Conservation (phyloP, 371 early-diverging fungal genomes). For the Apophysomyces sp. region DNA sequence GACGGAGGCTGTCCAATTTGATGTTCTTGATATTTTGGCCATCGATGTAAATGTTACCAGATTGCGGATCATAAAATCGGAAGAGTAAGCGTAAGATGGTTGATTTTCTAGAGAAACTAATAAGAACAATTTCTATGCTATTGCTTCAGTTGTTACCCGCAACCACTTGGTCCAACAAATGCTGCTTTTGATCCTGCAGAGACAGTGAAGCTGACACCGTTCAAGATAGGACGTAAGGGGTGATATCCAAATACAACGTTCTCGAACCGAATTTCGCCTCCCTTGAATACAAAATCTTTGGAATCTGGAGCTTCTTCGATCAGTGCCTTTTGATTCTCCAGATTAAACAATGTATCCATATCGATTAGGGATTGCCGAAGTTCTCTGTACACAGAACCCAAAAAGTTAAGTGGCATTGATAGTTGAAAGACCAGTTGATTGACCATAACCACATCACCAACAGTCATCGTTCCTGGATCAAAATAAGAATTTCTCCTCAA, state of each 20-base stretch:
- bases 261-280: constrained; percentile 78
- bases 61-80: constrained; percentile 83
- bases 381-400: constrained; percentile 97
- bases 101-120: constrained; percentile 50
- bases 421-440: constrained; percentile 95
- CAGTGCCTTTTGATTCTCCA: constrained; percentile 62
- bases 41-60: constrained; percentile 76
- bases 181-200: constrained; percentile 90
- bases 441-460: constrained; percentile 97
- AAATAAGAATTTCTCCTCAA: neutral
- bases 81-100: constrained; percentile 80
- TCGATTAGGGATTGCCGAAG: constrained; percentile 91
- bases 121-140: neutral
- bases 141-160: constrained; percentile 57
- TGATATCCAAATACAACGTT: constrained; percentile 89
- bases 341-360: constrained; percentile 92
- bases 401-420: constrained; percentile 92
- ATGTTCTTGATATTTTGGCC: constrained; percentile 75
- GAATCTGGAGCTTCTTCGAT: constrained; percentile 60
- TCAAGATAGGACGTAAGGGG: constrained; percentile 71
- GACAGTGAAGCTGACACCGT: constrained; percentile 78
- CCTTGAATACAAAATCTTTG: constrained; percentile 48
- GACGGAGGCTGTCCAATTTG: constrained; percentile 69
- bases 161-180: constrained; percentile 95
- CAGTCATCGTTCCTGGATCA: constrained; percentile 67